phyloP scores from a whole-genome alignment of 2,329 filamentous ascomycete species.

The Remersonia thermophila region DNA sequence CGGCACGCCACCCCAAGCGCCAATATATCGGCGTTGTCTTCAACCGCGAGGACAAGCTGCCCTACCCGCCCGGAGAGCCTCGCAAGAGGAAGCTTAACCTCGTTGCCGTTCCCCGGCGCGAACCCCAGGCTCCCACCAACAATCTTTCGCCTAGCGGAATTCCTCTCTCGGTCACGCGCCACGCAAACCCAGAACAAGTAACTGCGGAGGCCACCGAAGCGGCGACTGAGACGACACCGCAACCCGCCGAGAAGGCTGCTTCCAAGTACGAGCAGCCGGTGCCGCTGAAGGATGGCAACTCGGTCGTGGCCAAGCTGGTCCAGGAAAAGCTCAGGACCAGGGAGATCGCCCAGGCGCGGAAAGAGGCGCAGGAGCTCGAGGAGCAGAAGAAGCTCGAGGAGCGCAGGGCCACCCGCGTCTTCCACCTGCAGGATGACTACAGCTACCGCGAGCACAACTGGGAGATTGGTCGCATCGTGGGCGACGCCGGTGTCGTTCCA shows the following conservation, averaged over 20 bases:
- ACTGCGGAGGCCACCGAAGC: constrained; percentile 2
- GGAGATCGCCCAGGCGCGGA: constrained; percentile 6
- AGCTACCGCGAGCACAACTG: constrained; percentile 49
- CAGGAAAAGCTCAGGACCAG: constrained; percentile 14
- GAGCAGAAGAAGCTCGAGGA: constrained; percentile 28
- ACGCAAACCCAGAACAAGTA: constrained; percentile 11
- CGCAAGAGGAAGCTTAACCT: constrained; percentile 67
- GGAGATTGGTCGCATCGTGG: constrained; percentile 42
- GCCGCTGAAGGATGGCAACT: constrained; percentile 11
- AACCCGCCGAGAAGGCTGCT: not conserved
- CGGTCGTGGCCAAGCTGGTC: constrained; percentile 14
- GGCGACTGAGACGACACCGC: not conserved
- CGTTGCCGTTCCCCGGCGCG: constrained; percentile 36
- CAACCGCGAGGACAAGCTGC: constrained; percentile 67
- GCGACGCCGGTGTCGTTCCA: constrained; percentile 17
- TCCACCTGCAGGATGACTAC: constrained; percentile 41
- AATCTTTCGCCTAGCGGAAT: constrained; percentile 26
- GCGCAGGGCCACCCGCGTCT: constrained; percentile 29
- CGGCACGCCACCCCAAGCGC: constrained; percentile 64
- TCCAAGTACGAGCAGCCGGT: constrained; percentile 1
- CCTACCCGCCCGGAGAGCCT: constrained; percentile 60
- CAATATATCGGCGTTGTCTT: constrained; percentile 94
- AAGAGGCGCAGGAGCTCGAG: constrained; percentile 10
- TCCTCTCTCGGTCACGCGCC: constrained; percentile 22
- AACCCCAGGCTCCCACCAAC: constrained; percentile 21